These are phyloP conservation scores for Eragrostis tef DNA, from an alignment of 202 grass and related monocot genomes.

Conservation along the genomic window DNA sequence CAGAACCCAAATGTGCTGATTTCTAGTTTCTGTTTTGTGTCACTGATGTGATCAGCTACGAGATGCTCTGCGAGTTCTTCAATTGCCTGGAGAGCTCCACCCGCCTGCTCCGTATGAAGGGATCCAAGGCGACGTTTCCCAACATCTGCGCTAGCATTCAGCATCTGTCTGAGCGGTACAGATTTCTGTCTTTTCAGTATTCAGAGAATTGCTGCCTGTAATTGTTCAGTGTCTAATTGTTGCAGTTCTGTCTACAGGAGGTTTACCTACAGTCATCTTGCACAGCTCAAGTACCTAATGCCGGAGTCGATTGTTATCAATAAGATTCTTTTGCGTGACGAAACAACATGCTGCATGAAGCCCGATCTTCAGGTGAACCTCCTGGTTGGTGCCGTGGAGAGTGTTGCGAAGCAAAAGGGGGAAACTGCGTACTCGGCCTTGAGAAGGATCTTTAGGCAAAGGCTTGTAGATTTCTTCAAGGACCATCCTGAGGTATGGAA, in stretches of 20 bases:
- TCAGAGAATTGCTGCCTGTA: background rate
- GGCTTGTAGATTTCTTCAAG: slow-evolving; percentile 68
- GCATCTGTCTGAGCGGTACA: slow-evolving; percentile 65
- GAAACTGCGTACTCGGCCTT: slow-evolving; percentile 67
- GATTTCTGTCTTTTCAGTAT: background rate
- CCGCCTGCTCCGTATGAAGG: slow-evolving; percentile 69
- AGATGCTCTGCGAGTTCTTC: slow-evolving; percentile 85
- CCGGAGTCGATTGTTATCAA: slow-evolving; percentile 73
- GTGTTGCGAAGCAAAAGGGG: slow-evolving; percentile 52
- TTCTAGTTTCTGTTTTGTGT: background rate
- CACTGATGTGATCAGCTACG: slow-evolving; percentile 55
- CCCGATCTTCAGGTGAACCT: slow-evolving; percentile 80
- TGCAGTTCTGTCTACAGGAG: slow-evolving; percentile 52
- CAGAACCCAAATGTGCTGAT: background rate
- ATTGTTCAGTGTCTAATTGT: slow-evolving; percentile 1
- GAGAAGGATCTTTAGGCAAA: slow-evolving; percentile 71
- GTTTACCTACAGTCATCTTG: slow-evolving; percentile 78
- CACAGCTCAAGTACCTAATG: slow-evolving; percentile 80
- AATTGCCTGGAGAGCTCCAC: slow-evolving; percentile 80
- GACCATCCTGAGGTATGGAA: slow-evolving; percentile 72
- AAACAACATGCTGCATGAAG: slow-evolving; percentile 86
- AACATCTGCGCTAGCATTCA: slow-evolving; percentile 75
- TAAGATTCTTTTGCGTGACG: slow-evolving; percentile 70
- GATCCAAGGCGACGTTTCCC: slow-evolving; percentile 63
- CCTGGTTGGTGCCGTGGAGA: slow-evolving; percentile 50